These are phyloP conservation scores for Ceratobasidium sp. DNA, from an alignment of 1,284 basidiomycete species.

Conservation along the genomic window DNA sequence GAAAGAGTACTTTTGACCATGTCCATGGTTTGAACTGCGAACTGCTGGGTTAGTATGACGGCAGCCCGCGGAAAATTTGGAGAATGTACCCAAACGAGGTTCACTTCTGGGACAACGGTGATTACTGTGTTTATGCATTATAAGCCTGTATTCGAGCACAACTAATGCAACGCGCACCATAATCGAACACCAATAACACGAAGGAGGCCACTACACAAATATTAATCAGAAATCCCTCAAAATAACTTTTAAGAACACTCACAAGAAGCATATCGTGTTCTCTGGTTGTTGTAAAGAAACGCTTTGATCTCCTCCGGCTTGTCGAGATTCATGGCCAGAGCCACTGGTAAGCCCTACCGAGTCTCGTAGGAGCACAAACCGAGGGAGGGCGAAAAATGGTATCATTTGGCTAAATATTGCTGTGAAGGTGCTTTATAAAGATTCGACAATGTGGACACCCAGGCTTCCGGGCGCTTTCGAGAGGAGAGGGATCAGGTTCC, in stretches of 20 bases:
- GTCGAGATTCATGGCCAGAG: slow-evolving; percentile 6
- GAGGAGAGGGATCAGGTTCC: slow-evolving; percentile 27
- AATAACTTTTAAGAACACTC: background rate
- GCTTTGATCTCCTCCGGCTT: background rate
- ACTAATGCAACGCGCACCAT: slow-evolving; percentile 5
- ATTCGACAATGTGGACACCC: slow-evolving; percentile 26
- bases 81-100: slow-evolving; percentile 27
- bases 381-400: slow-evolving; percentile 17
- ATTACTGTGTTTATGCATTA: slow-evolving; percentile 10
- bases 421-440: slow-evolving; percentile 33
- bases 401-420: slow-evolving; percentile 20
- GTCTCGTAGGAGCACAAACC: slow-evolving; percentile 2
- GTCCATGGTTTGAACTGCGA: slow-evolving; percentile 35
- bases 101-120: slow-evolving; percentile 16
- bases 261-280: slow-evolving; percentile 36
- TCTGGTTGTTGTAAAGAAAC: slow-evolving; percentile 15
- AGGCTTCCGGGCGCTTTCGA: slow-evolving; percentile 36
- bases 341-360: slow-evolving; percentile 7
- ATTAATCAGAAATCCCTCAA: background rate
- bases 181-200: slow-evolving; percentile 30
- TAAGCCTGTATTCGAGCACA: background rate
- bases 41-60: background rate
- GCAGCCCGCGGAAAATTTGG: background rate
- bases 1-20: slow-evolving; percentile 35
- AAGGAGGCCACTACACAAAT: slow-evolving; percentile 9